Evolutionary conservation across 495 filamentous ascomycete genomes (phyloP), one percentile per base, ranked within the genome.

Genomic region (Podospora pseudopauciseta): DNA sequence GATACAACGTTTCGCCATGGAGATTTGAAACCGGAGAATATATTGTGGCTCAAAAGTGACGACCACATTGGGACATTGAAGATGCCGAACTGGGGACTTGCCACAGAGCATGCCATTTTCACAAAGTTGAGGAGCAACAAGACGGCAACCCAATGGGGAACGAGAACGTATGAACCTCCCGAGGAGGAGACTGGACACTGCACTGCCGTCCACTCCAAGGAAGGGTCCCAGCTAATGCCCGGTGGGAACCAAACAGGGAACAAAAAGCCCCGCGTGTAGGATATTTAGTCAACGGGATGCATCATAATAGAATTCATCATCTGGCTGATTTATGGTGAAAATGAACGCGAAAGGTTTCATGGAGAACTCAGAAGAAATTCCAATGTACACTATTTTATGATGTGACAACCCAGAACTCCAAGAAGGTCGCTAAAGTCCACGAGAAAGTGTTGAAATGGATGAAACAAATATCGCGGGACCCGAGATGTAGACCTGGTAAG

Each of bases 201-300:
- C 1, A 39, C 56, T 34, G 4, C 30, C 30, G 4, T 32, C 4
- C 30, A 20, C 20, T 20, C 30, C 6, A 7, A 4, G 30, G 2
- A 5, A 60, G 30, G 7, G 0, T 65, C 5, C 11, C 11, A 11
- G 56, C 61, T 63, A n/a, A 6, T 15, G 30, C 30, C 19, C 7
- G 30, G 61, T 15, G 19, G 5, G 15, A 7, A 11, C 3, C 15
- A 19, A 11, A 18, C 7, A 2, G 44, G 63, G 9, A 65, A 27
- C 20, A 20, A 49, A 32, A 27, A 60, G 4, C 74, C 70, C 7
- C 74, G 76, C 0, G 71, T 74, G 0, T 80, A 79, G 28, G 77
- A 81, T 64, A 75, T 80, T 2, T 80, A 76, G 78, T 74, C 78
- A 20, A 76, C 80, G 65, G 79, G 78, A 4, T 81, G 78, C 67